Evolutionary conservation across 345 rosid genomes (phyloP), one percentile per base, ranked within the genome.

Genomic region (Linum usitatissimum): DNA sequence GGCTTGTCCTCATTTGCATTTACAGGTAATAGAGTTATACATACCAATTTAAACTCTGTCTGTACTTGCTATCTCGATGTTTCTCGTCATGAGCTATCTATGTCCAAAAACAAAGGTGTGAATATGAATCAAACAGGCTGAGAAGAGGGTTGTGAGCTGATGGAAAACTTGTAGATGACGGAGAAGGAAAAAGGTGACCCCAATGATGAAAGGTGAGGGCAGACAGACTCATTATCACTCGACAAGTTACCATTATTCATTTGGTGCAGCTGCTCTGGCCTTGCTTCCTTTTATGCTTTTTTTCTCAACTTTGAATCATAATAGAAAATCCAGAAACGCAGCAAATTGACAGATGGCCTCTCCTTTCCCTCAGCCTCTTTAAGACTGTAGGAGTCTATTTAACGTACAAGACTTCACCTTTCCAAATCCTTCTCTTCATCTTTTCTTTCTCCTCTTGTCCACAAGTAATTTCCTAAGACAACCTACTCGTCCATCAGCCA

Each of bases 181-280:
- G 70, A 66, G 49, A 66, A 64, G 45, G 30, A 55, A 73, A 23
- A 79, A 73, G 77, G 34, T 45, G 10, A 45, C 7, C 55, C 39
- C 57, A 78, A 71, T 80, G 67, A 75, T 78, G 72, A 78, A 75
- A 76, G 83, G 55, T 38, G 73, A 73, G 78, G 51, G 81, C 1
- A 23, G 28, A 23, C 84, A 80, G 69, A 66, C 80, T 80, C 77
- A 83, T 23, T 78, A 39, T 18, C 66, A 73, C 75, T 23, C 54
- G 18, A 65, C 45, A 53, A 68, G 72, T 23, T 23, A 23, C 28
- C 28, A 23, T 23, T 23, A 39, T 60, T 67, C 64, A 58, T 49
- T 48, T 17, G 51, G 51, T 45, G 23, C 30, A 23, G 28, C 28
- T 23, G 28, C 28, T 23, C 28, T 23, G 28, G 28, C 28, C 28